Conservation (phyloP, 139 green algal genomes). For the Volvox africanus region DNA sequence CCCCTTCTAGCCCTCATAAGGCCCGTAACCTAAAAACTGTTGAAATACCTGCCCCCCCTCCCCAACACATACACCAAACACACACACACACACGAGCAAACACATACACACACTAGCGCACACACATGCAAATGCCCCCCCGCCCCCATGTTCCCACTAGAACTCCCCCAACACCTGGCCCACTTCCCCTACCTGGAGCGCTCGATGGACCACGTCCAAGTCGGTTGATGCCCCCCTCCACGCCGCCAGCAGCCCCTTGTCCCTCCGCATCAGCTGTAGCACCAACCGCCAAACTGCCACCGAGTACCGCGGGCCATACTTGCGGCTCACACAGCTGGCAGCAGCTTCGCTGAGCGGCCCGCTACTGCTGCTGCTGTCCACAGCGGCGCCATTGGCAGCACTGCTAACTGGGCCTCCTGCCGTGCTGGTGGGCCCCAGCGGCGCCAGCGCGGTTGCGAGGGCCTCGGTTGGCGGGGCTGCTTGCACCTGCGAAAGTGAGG, state of each 20-base stretch:
- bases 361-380: not conserved
- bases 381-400: not conserved
- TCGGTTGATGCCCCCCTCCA: not conserved
- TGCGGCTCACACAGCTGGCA: not conserved
- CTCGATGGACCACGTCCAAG: not conserved
- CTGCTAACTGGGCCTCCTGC: not conserved
- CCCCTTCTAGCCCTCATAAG: too few species aligned
- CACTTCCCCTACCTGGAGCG: slow-evolving; percentile 15
- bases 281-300: slow-evolving; percentile 37
- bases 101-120: too few species aligned
- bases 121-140: too few species aligned
- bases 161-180: too few species aligned
- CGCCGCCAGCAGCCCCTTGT: not conserved
- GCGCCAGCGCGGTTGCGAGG: slow-evolving; percentile 1
- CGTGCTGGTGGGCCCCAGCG: not conserved
- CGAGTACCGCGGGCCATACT: slow-evolving; percentile 14
- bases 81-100: too few species aligned
- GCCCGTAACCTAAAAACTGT: too few species aligned
- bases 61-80: too few species aligned
- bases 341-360: not conserved
- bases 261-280: slow-evolving; percentile 33
- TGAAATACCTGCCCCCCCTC: too few species aligned
- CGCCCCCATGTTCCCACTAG: too few species aligned
- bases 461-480: not conserved
- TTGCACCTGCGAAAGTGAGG: slow-evolving; percentile 18